A percentile compares a stretch with the other conserved stretches of the same genome.
Evolutionary conservation across 2,329 filamentous ascomycete genomes (phyloP).

Genomic region (Fusarium brevicatenulatum): DNA sequence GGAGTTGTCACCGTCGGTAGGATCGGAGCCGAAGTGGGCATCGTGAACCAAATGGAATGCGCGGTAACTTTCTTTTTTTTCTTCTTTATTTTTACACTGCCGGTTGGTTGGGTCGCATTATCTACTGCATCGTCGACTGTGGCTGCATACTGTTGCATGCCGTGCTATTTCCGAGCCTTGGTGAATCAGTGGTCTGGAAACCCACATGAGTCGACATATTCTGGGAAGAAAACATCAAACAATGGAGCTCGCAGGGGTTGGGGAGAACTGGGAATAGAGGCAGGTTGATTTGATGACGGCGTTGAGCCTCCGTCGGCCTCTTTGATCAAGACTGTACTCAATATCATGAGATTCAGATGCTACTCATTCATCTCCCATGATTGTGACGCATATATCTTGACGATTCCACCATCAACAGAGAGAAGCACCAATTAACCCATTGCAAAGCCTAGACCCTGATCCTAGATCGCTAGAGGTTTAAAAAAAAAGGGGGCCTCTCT

Average conservation of each 20-base stretch:
- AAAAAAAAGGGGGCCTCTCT: constrained; percentile 15
- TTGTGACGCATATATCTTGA: background rate
- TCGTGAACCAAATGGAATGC: constrained; percentile 6
- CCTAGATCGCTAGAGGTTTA: background rate
- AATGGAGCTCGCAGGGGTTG: constrained; percentile 18
- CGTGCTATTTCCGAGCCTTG: constrained; percentile 39
- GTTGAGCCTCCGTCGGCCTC: constrained; percentile 25
- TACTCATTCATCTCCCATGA: background rate
- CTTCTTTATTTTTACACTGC: background rate
- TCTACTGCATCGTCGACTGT: background rate
- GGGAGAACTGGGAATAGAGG: constrained; percentile 19
- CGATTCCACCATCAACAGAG: background rate
- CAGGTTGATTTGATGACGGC: constrained; percentile 18
- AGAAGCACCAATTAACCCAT: background rate
- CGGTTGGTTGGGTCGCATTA: background rate
- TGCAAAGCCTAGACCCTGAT: background rate
- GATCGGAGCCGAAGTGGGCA: constrained; percentile 37
- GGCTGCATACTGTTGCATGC: constrained; percentile 29
- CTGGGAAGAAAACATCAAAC: constrained; percentile 27
- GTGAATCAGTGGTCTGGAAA: constrained; percentile 15
- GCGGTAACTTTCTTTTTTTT: constrained; percentile 17
- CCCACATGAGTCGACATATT: constrained; percentile 21
- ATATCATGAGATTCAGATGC: background rate
- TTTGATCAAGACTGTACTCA: background rate
- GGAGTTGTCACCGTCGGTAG: background rate